Evolutionary conservation across 2,329 filamentous ascomycete genomes (phyloP).

Genomic region (Aspergillus versicolor): DNA sequence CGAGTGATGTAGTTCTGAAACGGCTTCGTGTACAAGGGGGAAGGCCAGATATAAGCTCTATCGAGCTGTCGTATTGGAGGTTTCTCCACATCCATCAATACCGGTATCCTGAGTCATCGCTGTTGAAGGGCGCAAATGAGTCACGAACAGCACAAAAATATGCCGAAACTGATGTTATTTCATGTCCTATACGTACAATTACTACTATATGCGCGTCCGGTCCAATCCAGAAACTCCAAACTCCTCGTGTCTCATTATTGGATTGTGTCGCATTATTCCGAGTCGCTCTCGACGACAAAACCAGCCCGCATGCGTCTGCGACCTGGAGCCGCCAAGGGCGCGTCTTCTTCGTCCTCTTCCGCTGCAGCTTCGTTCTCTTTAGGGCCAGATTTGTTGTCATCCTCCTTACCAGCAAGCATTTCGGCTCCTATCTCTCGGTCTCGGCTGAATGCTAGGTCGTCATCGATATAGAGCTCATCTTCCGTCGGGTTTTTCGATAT

Average conservation of each 20-base stretch:
- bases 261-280: conserved; percentile 30
- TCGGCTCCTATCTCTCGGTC: conserved; percentile 20
- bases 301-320: conserved; percentile 39
- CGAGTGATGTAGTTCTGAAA: too few species aligned
- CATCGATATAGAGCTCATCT: conserved; percentile 34
- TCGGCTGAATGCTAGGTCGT: conserved; percentile 34
- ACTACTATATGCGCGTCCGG: neutral
- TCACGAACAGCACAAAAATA: neutral
- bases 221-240: neutral
- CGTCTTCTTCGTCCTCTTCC: conserved; percentile 30
- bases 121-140: neutral
- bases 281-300: conserved; percentile 46
- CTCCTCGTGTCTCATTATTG: conserved; percentile 28
- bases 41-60: neutral
- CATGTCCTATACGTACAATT: neutral
- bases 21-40: too few species aligned
- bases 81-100: too few species aligned
- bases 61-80: too few species aligned
- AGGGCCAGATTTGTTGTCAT: neutral
- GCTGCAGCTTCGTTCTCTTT: conserved; percentile 7
- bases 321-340: conserved; percentile 25
- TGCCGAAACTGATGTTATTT: neutral
- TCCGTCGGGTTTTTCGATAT: conserved; percentile 27
- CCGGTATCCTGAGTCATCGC: too few species aligned
- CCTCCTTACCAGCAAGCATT: conserved; percentile 1